Evolutionary conservation across 257 asterid species (phyloP).

Genomic region (Orobanche coerulescens): DNA sequence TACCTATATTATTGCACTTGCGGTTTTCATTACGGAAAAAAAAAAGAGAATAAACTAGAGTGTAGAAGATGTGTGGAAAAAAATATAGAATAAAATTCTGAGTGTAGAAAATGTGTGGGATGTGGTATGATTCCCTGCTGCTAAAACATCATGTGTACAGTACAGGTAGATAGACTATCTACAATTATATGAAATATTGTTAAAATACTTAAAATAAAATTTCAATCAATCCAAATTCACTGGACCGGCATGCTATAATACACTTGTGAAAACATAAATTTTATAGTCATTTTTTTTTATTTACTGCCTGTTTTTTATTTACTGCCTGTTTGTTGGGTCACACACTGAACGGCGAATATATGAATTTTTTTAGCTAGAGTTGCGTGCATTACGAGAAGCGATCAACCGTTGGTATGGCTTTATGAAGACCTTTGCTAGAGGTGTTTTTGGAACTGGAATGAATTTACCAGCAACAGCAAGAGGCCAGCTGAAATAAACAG

Average conservation of each 20-base stretch:
- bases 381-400: constrained; percentile 38
- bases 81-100: neutral
- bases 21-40: neutral
- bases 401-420: constrained; percentile 66
- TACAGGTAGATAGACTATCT: neutral
- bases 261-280: constrained; percentile 14
- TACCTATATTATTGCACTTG: neutral
- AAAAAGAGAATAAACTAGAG: neutral
- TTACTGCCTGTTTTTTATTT: too few species aligned
- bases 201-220: constrained; percentile 9
- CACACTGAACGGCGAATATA: constrained; percentile 6
- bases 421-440: constrained; percentile 62
- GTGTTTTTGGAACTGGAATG: constrained; percentile 84
- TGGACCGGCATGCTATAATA: constrained; percentile 19
- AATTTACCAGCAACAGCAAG: constrained; percentile 73
- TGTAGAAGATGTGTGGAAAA: neutral
- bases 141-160: constrained; percentile 13
- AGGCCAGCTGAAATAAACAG: constrained; percentile 69
- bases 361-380: constrained; percentile 20
- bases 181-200: neutral
- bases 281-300: neutral
- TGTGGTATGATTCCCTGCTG: neutral
- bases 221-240: constrained; percentile 19
- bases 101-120: neutral
- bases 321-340: constrained; percentile 17